Evolutionary conservation across 176 grass and related monocot species (phyloP), one percentile per base, ranked within the genome.

Genomic region (Oryza longistaminata): DNA sequence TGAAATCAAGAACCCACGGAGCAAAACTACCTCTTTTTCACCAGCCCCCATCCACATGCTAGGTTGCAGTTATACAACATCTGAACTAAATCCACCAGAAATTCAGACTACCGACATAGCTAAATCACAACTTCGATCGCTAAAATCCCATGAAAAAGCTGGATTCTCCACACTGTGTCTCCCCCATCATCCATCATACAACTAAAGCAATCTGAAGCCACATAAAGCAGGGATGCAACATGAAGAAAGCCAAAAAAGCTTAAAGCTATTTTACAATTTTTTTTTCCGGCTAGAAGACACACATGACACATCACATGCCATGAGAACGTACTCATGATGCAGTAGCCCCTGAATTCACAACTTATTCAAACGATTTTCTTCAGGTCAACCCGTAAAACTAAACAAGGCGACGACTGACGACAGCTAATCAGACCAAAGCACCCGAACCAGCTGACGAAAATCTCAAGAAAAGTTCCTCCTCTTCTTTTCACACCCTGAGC

Each of bases 301-400:
- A 17, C 10, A 48, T 31, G 29, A 31, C 12, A 13, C 78, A 82
- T 45, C 64, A 19, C 40, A 66, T 42, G 44, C 43, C 50, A n/a
- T 35, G 6, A 16, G 10, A 44, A 6, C 49, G 46, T 31, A 7
- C 45, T 48, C 45, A 13, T 11, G 9, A 39, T 9, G 25, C 12
- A 61, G 14, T 26, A 3, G 4, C 25, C 22, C 49, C 33, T 21
- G 17, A 75, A 55, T 78, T 46, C 39, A 40, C 61, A 33, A n/a
- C 1, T 2, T 35, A 70, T 50, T 15, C 6, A 27, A 39, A 1
- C 14, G 19, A 14, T 52, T 74, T 52, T 68, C n/a, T 29, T 26
- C 69, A 68, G 84, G 83, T 90, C 84, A 83, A 81, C 6, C 62
- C 37, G 74, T 21, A 60, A 19, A 73, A 71, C 45, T 33, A 66